Evolutionary conservation across 371 early-diverging fungal genomes (phyloP), one percentile per base, ranked within the genome.

Genomic region (Apophysomyces ossiformis): DNA sequence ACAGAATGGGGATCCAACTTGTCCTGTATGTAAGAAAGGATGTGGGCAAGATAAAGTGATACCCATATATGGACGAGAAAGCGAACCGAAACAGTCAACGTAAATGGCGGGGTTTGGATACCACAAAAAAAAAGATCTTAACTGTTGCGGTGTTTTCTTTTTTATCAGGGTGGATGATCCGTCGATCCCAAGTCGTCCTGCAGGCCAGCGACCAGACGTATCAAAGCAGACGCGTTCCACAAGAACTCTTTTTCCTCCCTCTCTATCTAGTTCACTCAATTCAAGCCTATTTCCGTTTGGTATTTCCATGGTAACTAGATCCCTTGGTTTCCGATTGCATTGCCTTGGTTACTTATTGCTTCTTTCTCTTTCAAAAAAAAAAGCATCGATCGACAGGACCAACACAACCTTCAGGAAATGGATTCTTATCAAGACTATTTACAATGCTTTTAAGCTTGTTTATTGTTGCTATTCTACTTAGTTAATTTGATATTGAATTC

Each of bases 1-100:
- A 35, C 73, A 73, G 50, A 46, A 68, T 36, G 59, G 73, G 21
- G 73, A 76, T 47, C 77, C 77, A 2, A 76, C 77, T 8, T 76
- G 77, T 57, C 92, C 92, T 0, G 91, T 92, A 13, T 92, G 92
- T 66, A 92, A 92, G 69, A 91, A 90, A 4, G 91, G 90, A 47
- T 91, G 92, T 71, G 89, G 87, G 5, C 81, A 84, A 68, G 90
- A 91, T 44, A 90, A 92, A 68, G 89, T 92, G 44, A 90, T 92
- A 50, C 92, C 92, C 1, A 81, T 92, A 35, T 92, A 92, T 65
- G 91, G 92, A 46, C 85, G 92, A 46, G 92, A 91, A 21, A 78
- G 78, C 64, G 90, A 91, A 67, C 85, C 82, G 63, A 81, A 83
- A 56, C 91, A 92, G 70, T 91, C 92, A 45, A 87, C 90, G 85